phyloP scores from a whole-genome alignment of 345 rosid genomes.

The Eucalyptus grandis region DNA sequence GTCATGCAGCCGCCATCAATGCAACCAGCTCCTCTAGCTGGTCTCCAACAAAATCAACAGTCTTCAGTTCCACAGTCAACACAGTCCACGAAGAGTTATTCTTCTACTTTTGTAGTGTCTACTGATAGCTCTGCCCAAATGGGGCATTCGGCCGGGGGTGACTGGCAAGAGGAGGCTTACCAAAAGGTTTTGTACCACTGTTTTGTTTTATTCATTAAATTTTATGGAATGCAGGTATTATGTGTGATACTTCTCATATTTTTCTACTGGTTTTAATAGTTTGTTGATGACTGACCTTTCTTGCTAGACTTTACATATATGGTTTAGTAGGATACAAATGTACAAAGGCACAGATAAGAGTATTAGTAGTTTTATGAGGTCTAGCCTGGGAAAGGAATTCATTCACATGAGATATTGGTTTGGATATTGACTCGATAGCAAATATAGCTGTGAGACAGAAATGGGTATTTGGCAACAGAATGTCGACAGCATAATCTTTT shows the following conservation, averaged over 20 bases:
- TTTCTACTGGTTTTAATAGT: neutral
- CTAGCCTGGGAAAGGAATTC: neutral
- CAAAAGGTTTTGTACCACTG: constrained; percentile 48
- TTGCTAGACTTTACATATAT: neutral
- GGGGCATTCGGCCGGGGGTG: constrained; percentile 53
- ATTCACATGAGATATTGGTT: neutral
- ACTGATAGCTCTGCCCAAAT: constrained; percentile 59
- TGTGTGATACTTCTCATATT: neutral
- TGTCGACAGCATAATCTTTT: neutral
- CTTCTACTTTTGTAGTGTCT: constrained; percentile 39
- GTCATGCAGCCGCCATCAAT: constrained; percentile 49
- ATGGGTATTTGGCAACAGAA: neutral
- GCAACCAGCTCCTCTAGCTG: constrained; percentile 42
- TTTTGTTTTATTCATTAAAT: neutral
- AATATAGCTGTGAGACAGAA: neutral
- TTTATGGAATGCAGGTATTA: neutral
- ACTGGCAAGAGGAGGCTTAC: constrained; percentile 89
- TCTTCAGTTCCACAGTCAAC: too few relatives aligned
- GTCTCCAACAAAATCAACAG: constrained; percentile 50
- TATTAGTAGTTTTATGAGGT: neutral
- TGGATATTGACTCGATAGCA: neutral
- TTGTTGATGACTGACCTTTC: neutral
- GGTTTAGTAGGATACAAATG: neutral
- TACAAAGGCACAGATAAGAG: neutral
- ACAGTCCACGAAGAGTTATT: neutral